phyloP scores from a whole-genome alignment of 805 yeast genomes.

The Komagataella pseudopastoris region DNA sequence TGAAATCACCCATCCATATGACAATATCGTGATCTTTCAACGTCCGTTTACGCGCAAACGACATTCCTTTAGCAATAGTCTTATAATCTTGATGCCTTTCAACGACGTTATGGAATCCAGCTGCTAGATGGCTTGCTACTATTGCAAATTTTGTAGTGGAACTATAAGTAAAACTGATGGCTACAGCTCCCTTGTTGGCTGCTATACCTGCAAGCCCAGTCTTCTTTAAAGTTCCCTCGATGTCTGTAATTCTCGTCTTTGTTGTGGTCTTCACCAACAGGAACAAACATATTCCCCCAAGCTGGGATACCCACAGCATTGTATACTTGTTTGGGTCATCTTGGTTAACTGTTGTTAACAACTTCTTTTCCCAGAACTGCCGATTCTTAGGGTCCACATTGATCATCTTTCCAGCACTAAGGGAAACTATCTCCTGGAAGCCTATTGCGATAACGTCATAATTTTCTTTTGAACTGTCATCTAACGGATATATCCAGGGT shows the following conservation, averaged over 20 bases:
- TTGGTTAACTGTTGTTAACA: slow-evolving; percentile 31
- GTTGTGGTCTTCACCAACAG: slow-evolving; percentile 49
- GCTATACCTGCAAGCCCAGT: slow-evolving; percentile 93
- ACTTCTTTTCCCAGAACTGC: slow-evolving; percentile 50
- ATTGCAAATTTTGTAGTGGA: slow-evolving; percentile 57
- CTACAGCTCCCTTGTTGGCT: slow-evolving; percentile 46
- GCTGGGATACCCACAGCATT: slow-evolving; percentile 60
- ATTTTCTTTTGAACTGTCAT: slow-evolving; percentile 15
- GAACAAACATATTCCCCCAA: slow-evolving; percentile 74
- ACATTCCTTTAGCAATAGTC: slow-evolving; percentile 55
- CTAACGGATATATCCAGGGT: slow-evolving; percentile 31
- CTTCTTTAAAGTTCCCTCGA: slow-evolving; percentile 67
- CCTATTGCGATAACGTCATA: slow-evolving; percentile 71
- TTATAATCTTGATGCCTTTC: slow-evolving; percentile 84
- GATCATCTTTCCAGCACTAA: slow-evolving; percentile 73
- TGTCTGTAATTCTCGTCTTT: slow-evolving; percentile 36
- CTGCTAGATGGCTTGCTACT: slow-evolving; percentile 83
- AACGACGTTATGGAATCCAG: slow-evolving; percentile 69
- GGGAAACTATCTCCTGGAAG: slow-evolving; percentile 79
- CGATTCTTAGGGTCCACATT: slow-evolving; percentile 55
- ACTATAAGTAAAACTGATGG: slow-evolving; percentile 37
- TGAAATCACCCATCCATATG: slow-evolving; percentile 90
- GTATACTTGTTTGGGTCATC: slow-evolving; percentile 20
- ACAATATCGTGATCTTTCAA: slow-evolving; percentile 72
- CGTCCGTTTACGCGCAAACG: slow-evolving; percentile 43